Conservation (phyloP, 2,329 filamentous ascomycete species). For the Alternaria triticimaculans region DNA sequence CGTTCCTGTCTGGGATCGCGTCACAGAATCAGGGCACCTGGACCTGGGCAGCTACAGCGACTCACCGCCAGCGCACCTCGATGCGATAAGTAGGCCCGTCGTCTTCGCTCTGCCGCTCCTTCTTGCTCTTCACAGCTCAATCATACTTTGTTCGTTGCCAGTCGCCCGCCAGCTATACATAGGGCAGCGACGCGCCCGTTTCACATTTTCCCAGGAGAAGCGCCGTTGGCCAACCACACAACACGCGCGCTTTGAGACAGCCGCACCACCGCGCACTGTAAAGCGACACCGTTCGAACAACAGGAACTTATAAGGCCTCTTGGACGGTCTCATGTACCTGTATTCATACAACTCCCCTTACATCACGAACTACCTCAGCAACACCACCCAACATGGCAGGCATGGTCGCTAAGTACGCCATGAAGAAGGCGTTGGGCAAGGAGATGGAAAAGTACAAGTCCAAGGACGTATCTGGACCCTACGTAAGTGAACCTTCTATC, state of each 20-base stretch:
- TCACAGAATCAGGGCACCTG: conserved; percentile 37
- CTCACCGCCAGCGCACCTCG: conserved; percentile 28
- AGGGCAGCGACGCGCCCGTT: conserved; percentile 49
- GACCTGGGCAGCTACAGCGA: conserved; percentile 4
- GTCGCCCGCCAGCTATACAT: conserved; percentile 42
- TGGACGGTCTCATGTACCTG: conserved; percentile 2
- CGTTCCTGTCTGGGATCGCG: conserved; percentile 19
- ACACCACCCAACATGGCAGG: conserved; percentile 51
- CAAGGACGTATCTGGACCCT: conserved; percentile 51
- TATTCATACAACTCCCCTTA: conserved; percentile 5
- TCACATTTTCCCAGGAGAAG: conserved; percentile 37
- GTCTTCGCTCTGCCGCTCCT: conserved; percentile 4
- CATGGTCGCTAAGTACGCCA: conserved; percentile 56
- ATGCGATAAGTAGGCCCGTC: conserved; percentile 28
- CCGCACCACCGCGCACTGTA: conserved; percentile 27
- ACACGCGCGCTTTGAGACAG: conserved; percentile 31
- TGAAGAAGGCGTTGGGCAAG: conserved; percentile 56
- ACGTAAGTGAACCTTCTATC: conserved; percentile 44
- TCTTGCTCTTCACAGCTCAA: conserved; percentile 9
- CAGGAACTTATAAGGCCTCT: conserved; percentile 30
- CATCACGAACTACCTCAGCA: conserved; percentile 6
- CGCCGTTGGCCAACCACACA: conserved; percentile 43
- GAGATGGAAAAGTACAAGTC: conserved; percentile 57
- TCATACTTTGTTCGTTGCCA: conserved; percentile 18
- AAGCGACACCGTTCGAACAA: conserved; percentile 10